Base-by-base conservation (phyloP, 2,329 filamentous ascomycete species). In the Cladosporium halotolerans region DNA sequence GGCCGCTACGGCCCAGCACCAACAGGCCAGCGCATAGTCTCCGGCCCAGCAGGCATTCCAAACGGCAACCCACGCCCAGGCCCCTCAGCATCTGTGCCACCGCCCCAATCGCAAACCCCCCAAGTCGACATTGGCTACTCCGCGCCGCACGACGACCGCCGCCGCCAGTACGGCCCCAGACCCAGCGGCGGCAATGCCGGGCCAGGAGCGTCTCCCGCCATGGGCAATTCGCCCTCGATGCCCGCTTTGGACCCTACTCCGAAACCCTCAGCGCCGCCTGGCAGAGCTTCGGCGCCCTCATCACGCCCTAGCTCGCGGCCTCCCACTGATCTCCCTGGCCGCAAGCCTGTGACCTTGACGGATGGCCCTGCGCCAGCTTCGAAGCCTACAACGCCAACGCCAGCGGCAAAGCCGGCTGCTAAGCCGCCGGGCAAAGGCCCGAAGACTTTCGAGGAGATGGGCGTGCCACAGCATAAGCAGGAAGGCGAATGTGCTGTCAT, bases 401-500 rank as follows among this genome's bases (percentile, higher is more conserved):
- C 64, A 28, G 60, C 65, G 11, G 57, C 64, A 16, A 46, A 57
- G 2, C 44, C 62, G 10, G 65, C 68, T 52, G 62, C 69, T n/a
- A 56, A 68, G 14, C 64, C 64, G 23, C 75, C 80, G 32, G 79
- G 79, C 46, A 88, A 90, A 66, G 93, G 92, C 9, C 92, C 93
- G 1, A 89, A 93, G 63, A 97, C 93, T 0, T 99, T 99, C 69
- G 92, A 96, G 68, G 91, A 95, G 68, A 99, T 99, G 93, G 93
- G 93, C 38, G 92, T 99, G 62, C 89, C 90, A 6, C 80, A 84
- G 63, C 84, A 79, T 45, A 91, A 93, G 71, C 80, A 85, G 57
- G 88, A 96, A n/a, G 81, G 82, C 60, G 91, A 97, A 72, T 99
- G 92, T 76, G 91, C 96, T 18, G 47, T 55, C 16, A 55, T 55